Conservation (phyloP, 208 protist genomes). For the Acanthamoeba castellanii region DNA sequence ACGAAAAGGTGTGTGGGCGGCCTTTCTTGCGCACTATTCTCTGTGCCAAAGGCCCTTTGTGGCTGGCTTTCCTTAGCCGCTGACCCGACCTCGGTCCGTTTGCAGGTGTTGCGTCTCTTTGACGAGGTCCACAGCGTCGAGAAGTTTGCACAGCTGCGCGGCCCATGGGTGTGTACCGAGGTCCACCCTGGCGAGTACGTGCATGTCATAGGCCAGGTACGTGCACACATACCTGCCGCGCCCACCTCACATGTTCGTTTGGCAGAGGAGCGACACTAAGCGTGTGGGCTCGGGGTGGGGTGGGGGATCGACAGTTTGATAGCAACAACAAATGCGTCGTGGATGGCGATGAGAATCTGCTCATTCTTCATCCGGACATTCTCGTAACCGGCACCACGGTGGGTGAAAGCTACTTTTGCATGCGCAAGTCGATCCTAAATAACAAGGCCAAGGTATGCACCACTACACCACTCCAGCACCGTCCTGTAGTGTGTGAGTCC, state of each 20-base stretch:
- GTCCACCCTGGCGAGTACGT: conserved; percentile 64
- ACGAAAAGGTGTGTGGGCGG: conserved; percentile 32
- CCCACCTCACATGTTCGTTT: background rate
- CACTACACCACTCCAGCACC: background rate
- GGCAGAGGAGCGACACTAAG: background rate
- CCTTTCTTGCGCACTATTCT: background rate
- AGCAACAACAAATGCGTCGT: conserved; percentile 8
- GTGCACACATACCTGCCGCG: background rate
- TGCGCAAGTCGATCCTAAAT: conserved; percentile 49
- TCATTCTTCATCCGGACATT: conserved; percentile 66
- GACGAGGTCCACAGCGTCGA: conserved; percentile 3
- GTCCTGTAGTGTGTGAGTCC: background rate
- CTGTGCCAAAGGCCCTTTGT: background rate
- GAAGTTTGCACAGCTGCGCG: conserved; percentile 58
- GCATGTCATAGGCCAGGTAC: conserved; percentile 51
- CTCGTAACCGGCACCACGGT: conserved; percentile 65
- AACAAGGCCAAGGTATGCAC: conserved; percentile 60
- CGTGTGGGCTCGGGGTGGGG: too few relatives aligned
- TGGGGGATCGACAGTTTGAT: background rate
- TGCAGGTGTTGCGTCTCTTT: conserved; percentile 42
- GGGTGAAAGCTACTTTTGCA: conserved; percentile 72
- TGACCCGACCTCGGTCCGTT: background rate
- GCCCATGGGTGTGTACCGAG: conserved; percentile 8
- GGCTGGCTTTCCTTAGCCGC: background rate
- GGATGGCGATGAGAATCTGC: conserved; percentile 52